Percentiles rank a stretch among this genome's conserved stretches.
Evolutionary conservation across 1,284 basidiomycete genomes (phyloP).

Genomic region (Coniferiporia weirii): DNA sequence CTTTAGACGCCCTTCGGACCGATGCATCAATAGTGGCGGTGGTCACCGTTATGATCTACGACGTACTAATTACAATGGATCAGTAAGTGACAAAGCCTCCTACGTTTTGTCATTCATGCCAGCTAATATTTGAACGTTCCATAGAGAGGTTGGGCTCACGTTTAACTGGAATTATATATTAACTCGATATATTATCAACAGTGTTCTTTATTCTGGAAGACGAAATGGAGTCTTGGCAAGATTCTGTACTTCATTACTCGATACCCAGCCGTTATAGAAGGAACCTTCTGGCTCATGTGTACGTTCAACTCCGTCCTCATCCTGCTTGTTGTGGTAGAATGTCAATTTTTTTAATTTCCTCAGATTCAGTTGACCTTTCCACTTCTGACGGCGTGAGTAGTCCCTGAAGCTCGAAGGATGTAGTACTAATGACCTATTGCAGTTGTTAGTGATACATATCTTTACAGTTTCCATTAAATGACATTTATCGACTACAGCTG

Average conservation of each 20-base stretch:
- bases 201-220: constrained; percentile 7
- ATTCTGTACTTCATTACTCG: constrained; percentile 13
- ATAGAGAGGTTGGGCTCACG: constrained; percentile 7
- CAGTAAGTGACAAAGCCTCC: not conserved
- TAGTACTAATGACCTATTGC: not conserved
- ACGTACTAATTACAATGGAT: constrained; percentile 3
- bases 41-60: constrained; percentile 9
- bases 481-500: not conserved
- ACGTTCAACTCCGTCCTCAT: not conserved
- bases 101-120: not conserved
- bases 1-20: not conserved
- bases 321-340: not conserved
- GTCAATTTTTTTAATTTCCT: not conserved
- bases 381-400: not conserved
- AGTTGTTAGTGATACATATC: not conserved
- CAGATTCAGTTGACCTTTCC: not conserved
- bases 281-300: constrained; percentile 11
- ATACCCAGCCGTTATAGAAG: constrained; percentile 10
- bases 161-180: not conserved
- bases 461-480: not conserved
- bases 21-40: not conserved
- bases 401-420: not conserved
- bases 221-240: constrained; percentile 5
- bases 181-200: not conserved
- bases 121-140: no score